phyloP scores from a whole-genome alignment of 139 green algal species.

The Micractinium conductrix region DNA sequence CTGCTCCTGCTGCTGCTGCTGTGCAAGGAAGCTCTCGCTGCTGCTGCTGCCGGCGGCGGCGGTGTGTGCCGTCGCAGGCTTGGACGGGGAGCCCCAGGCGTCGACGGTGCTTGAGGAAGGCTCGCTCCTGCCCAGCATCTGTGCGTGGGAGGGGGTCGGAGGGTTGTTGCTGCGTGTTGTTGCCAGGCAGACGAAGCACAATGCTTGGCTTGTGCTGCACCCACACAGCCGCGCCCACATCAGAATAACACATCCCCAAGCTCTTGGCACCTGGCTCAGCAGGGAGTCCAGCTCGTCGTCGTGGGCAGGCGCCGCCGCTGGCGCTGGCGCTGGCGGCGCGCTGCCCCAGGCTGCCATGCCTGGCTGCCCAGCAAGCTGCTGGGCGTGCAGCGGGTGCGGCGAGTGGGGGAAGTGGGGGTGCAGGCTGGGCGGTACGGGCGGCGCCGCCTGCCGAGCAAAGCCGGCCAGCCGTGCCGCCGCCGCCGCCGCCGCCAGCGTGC shows the following conservation, averaged over 20 bases:
- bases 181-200: too few species aligned
- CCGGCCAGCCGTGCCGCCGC: not conserved
- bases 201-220: too few species aligned
- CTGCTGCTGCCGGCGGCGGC: not conserved
- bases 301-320: not conserved
- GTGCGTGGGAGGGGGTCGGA: not conserved
- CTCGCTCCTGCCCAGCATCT: not conserved
- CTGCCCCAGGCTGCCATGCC: not conserved
- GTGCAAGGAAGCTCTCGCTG: not conserved
- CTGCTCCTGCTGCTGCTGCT: constrained; percentile 1
- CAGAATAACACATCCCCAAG: not conserved
- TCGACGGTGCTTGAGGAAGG: not conserved
- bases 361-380: not conserved
- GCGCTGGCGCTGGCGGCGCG: not conserved
- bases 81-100: not conserved
- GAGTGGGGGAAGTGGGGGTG: not conserved
- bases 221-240: too few species aligned
- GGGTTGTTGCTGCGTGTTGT: too few species aligned
- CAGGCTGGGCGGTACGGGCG: not conserved
- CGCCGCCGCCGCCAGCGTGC: not conserved
- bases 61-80: too few species aligned
- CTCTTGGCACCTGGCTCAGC: not conserved
- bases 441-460: not conserved
- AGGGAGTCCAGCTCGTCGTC: constrained; percentile 4
- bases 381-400: not conserved